Percentiles rank a stretch among this genome's conserved stretches.
phyloP scores from a whole-genome alignment of 2,329 filamentous ascomycete species.

The Cladophialophora exuberans region DNA sequence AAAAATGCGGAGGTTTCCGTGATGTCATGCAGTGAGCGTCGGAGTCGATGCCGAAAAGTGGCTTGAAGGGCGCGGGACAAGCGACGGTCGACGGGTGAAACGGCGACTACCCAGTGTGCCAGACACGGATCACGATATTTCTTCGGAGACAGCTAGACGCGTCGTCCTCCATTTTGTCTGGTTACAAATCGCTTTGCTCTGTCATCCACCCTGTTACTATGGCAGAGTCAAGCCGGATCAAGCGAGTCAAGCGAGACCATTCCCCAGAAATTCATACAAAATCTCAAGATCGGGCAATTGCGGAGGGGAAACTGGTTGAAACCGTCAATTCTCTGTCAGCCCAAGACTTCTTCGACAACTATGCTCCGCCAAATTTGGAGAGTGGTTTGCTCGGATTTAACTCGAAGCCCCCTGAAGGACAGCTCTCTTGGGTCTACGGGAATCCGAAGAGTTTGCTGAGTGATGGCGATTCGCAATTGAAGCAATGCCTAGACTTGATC shows the following conservation, averaged over 20 bases:
- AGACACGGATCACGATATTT: neutral
- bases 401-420: conserved; percentile 5
- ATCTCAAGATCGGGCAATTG: conserved; percentile 3
- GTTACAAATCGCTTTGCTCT: no score
- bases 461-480: conserved; percentile 40
- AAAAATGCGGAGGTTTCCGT: conserved; percentile 3
- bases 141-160: neutral
- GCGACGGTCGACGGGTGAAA: neutral
- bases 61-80: neutral
- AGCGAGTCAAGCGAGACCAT: neutral
- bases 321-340: conserved; percentile 46
- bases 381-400: conserved; percentile 14
- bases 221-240: neutral
- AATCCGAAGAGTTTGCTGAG: conserved; percentile 38
- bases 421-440: neutral
- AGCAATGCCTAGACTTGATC: conserved; percentile 58
- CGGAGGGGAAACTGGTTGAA: conserved; percentile 41
- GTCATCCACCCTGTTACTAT: neutral
- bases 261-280: neutral
- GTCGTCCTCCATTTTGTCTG: neutral
- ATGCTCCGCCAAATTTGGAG: conserved; percentile 34
- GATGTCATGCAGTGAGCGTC: conserved; percentile 6
- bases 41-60: no score
- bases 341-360: conserved; percentile 43
- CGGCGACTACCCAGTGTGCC: neutral